Percentiles rank a stretch among this genome's conserved stretches.
Evolutionary conservation across 2,329 filamentous ascomycete species (phyloP).

Genomic region (Ceratocystis albifundus): DNA sequence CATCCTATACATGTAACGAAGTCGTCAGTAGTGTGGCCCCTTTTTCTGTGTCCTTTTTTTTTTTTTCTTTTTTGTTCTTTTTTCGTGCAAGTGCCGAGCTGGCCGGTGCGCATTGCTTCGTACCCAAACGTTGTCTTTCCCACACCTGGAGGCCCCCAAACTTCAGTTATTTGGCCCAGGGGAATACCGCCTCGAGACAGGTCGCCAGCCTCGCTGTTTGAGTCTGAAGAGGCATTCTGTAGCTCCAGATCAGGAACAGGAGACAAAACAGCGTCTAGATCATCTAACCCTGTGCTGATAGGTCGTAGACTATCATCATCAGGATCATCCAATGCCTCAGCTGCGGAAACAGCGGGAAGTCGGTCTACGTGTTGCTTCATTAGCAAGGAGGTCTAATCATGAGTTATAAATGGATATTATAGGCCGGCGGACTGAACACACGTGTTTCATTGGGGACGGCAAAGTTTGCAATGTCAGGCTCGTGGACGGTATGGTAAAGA

Average conservation of each 20-base stretch:
- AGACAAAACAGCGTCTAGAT: slow-evolving; percentile 40
- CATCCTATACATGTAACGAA: slow-evolving; percentile 41
- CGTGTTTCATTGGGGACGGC: slow-evolving; percentile 40
- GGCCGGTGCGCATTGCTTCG: background rate
- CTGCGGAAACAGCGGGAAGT: slow-evolving; percentile 64
- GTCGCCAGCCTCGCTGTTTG: background rate
- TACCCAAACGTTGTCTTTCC: slow-evolving; percentile 80
- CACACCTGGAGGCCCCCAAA: slow-evolving; percentile 76
- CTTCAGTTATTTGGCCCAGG: slow-evolving; percentile 68
- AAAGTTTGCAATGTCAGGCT: slow-evolving; percentile 51
- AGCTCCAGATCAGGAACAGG: background rate
- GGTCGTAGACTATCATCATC: slow-evolving; percentile 39
- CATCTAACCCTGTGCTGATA: slow-evolving; percentile 45
- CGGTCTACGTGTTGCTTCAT: slow-evolving; percentile 43
- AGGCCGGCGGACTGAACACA: slow-evolving; percentile 30
- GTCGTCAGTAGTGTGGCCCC: background rate
- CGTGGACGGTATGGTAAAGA: slow-evolving; percentile 45
- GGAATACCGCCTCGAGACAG: slow-evolving; percentile 46
- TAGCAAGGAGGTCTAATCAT: background rate
- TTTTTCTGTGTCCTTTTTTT: no score
- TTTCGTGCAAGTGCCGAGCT: background rate
- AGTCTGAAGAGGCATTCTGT: background rate
- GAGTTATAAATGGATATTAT: slow-evolving; percentile 2
- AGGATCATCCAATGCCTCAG: slow-evolving; percentile 54
- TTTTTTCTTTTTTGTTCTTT: background rate